A percentile compares a stretch with the other conserved stretches of the same genome.
These are phyloP conservation scores for Teunomyces pallodes DNA, from an alignment of 805 yeast genomes.

Conservation along the genomic window DNA sequence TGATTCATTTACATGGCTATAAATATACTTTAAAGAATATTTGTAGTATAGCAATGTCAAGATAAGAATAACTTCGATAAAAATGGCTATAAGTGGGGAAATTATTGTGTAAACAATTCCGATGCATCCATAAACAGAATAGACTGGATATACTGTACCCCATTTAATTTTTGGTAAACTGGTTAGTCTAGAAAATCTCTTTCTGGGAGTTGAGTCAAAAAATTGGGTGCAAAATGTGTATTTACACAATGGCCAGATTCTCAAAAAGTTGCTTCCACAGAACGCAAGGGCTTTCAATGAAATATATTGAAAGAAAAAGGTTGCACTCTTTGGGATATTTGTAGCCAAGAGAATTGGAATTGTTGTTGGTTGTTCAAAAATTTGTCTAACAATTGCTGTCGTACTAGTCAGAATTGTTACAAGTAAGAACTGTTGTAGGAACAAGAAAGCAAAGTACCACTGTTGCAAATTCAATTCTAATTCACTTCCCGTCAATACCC, in stretches of 20 bases:
- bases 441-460: slow-evolving; percentile 76
- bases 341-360: slow-evolving; percentile 70
- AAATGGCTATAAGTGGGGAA: slow-evolving; percentile 71
- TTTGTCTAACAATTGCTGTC: slow-evolving; percentile 57
- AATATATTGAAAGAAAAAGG: slow-evolving; percentile 77
- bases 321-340: slow-evolving; percentile 82
- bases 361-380: slow-evolving; percentile 67
- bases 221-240: slow-evolving; percentile 33
- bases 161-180: slow-evolving; percentile 52
- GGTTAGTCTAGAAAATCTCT: slow-evolving; percentile 44
- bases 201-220: slow-evolving; percentile 61
- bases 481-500: slow-evolving; percentile 58
- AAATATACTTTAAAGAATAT: slow-evolving; percentile 61
- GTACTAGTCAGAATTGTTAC: slow-evolving; percentile 83
- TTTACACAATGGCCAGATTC: slow-evolving; percentile 50
- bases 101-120: slow-evolving; percentile 76
- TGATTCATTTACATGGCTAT: slow-evolving; percentile 47
- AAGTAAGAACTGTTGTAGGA: slow-evolving; percentile 80
- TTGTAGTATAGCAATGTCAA: slow-evolving; percentile 63
- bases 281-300: slow-evolving; percentile 73
- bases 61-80: slow-evolving; percentile 54
- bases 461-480: slow-evolving; percentile 69
- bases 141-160: slow-evolving; percentile 78
- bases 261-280: slow-evolving; percentile 68
- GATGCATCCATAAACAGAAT: slow-evolving; percentile 74